Base-by-base conservation (phyloP, 2,329 filamentous ascomycete species). In the Aspergillus sp. region DNA sequence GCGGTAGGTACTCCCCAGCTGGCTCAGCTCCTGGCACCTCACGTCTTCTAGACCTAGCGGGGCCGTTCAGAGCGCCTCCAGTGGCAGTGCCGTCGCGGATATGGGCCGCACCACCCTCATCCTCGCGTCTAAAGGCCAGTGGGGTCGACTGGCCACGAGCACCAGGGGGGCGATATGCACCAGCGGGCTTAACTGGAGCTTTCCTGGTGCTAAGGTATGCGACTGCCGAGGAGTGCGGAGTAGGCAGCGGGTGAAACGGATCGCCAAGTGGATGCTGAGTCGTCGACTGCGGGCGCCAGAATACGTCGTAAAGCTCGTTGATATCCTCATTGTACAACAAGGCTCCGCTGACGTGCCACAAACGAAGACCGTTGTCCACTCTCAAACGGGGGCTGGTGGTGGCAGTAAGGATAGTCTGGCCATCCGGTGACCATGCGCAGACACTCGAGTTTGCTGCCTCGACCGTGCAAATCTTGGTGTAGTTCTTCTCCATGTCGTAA, bases 301-400 rank as follows among this genome's bases (percentile, higher is more conserved):
- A 79, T 64, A 93, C 93, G 69, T 94, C 89, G 82, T 99, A 98
- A 69, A 99, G 83, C 82, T 99, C 95, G 55, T 89, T 86, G 88
- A 97, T 92, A 67, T 98, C 95, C 79, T 96, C 91, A 73, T 93
- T 92, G 83, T 97, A 99, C 90, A 97, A 93, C 70, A 99, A 83
- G 41, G 85, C 85, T 50, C 95, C 95, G 65, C 89, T 87, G 38
- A 96, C 90, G 77, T 99, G 94, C 91, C 93, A 99, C 70, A 99
- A 86, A 76, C 93, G 93, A 69, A 99, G 86, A 63, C 94, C 95
- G 72, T 99, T 99, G 81, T 99, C 95, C 48, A 99, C 95, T 69
- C 95, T 91, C 61, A 99, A 87, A 66, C 95, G 90, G 5, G 95
- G 95, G 68, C 93, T 97, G 15, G 94, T 98, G 22, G 94, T 99